A percentile compares a stretch with the other conserved stretches of the same genome.
Conservation (phyloP, 345 rosid species). For the Hibiscus trionum region DNA sequence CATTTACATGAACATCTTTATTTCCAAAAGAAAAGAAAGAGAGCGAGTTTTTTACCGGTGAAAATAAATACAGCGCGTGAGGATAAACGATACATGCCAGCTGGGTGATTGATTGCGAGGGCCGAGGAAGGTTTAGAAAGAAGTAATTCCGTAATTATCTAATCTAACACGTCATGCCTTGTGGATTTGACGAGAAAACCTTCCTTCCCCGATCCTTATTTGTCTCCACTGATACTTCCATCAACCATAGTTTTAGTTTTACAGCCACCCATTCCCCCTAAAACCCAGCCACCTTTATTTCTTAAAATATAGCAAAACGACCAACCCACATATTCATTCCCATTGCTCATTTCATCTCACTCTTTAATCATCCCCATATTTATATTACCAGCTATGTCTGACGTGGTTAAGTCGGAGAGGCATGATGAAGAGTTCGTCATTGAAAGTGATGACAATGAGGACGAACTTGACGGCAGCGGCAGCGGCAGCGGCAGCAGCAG, state of each 20-base stretch:
- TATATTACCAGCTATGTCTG: conserved; percentile 12
- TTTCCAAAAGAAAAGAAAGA: too few relatives aligned
- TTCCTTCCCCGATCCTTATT: neutral
- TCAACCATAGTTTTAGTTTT: neutral
- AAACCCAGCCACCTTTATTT: neutral
- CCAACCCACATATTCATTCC: too few relatives aligned
- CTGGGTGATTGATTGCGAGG: too few relatives aligned
- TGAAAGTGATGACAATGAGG: conserved; percentile 33
- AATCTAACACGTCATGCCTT: too few relatives aligned
- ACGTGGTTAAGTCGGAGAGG: conserved; percentile 13
- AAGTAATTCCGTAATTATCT: too few relatives aligned
- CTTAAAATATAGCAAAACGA: neutral
- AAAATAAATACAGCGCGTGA: too few relatives aligned
- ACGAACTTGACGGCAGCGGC: conserved; percentile 29
- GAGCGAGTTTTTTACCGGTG: too few relatives aligned
- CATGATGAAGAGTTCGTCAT: conserved; percentile 29
- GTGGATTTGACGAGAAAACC: neutral
- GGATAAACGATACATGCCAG: too few relatives aligned
- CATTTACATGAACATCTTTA: too few relatives aligned
- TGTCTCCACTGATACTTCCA: neutral
- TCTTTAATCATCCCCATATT: neutral
- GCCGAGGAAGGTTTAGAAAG: too few relatives aligned
- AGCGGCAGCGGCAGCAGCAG: conserved; percentile 22
- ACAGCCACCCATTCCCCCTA: neutral
- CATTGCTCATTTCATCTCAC: too few relatives aligned